Conservation (phyloP, 768 basidiomycete genomes). For the Suillus subalutaceus region DNA sequence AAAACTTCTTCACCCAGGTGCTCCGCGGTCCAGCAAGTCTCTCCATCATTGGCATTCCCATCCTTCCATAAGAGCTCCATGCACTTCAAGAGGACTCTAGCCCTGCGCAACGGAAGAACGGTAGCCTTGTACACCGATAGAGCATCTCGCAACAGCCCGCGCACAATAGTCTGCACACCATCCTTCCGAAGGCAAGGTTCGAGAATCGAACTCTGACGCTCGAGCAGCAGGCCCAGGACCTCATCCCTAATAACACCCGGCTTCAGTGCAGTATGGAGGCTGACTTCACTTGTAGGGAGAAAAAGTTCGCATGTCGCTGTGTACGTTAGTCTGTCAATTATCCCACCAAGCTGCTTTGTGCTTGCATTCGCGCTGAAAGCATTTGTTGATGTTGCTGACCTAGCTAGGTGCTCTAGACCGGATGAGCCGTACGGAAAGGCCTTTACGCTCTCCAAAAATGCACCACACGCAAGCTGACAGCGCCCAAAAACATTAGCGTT, state of each 20-base stretch:
- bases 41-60: conserved; percentile 25
- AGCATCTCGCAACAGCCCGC: conserved; percentile 49
- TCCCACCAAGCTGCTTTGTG: conserved; percentile 57
- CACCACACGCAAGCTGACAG: conserved; percentile 59
- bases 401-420: conserved; percentile 1
- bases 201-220: conserved; percentile 60
- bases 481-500: background rate
- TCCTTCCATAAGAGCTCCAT: conserved; percentile 49
- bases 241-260: conserved; percentile 10
- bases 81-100: conserved; percentile 55
- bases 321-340: conserved; percentile 70
- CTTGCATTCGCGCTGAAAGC: conserved; percentile 43
- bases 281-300: conserved; percentile 47
- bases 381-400: conserved; percentile 12
- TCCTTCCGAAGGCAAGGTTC: conserved; percentile 61
- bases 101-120: conserved; percentile 58
- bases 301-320: conserved; percentile 70
- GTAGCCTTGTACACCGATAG: conserved; percentile 50
- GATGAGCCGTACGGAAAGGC: conserved; percentile 52
- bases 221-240: conserved; percentile 58
- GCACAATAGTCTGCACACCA: conserved; percentile 45
- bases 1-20: conserved; percentile 46
- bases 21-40: conserved; percentile 34
- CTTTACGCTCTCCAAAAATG: conserved; percentile 53
- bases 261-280: background rate